These are phyloP conservation scores for Ophiostoma tasmaniense DNA, from an alignment of 2,329 filamentous ascomycete species.

Conservation along the genomic window DNA sequence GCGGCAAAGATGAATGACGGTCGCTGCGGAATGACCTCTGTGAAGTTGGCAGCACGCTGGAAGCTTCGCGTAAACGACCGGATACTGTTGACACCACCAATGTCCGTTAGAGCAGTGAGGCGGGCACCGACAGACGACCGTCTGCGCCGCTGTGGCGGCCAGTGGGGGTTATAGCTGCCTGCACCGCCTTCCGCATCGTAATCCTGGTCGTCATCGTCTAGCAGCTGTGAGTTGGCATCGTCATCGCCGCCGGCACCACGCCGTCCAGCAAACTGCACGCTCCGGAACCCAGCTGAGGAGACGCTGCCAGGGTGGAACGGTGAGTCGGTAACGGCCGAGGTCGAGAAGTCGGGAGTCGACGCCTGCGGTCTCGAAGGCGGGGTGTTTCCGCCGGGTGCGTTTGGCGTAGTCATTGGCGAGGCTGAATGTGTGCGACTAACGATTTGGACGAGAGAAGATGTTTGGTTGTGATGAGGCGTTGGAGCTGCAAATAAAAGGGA, in stretches of 20 bases:
- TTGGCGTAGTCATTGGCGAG: conserved; percentile 1
- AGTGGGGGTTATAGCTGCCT: conserved; percentile 10
- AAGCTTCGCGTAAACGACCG: conserved; percentile 88
- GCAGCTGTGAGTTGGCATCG: conserved; percentile 10
- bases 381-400: background rate
- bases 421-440: background rate
- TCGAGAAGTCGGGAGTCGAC: conserved; percentile 1
- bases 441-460: background rate
- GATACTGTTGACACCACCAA: conserved; percentile 87
- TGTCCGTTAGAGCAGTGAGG: conserved; percentile 54
- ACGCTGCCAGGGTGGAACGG: conserved; percentile 14
- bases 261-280: conserved; percentile 16
- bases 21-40: conserved; percentile 74
- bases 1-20: conserved; percentile 62
- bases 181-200: background rate
- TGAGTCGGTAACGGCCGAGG: conserved; percentile 13
- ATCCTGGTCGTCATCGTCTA: conserved; percentile 10
- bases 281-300: conserved; percentile 17
- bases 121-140: conserved; percentile 22
- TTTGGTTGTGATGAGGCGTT: background rate
- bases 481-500: background rate
- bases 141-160: conserved; percentile 16
- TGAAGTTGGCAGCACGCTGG: conserved; percentile 82
- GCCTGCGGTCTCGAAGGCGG: background rate
- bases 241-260: background rate